These are phyloP conservation scores for Rhododendron kiyosumense DNA, from an alignment of 148 eudicot genomes.

Conservation along the genomic window DNA sequence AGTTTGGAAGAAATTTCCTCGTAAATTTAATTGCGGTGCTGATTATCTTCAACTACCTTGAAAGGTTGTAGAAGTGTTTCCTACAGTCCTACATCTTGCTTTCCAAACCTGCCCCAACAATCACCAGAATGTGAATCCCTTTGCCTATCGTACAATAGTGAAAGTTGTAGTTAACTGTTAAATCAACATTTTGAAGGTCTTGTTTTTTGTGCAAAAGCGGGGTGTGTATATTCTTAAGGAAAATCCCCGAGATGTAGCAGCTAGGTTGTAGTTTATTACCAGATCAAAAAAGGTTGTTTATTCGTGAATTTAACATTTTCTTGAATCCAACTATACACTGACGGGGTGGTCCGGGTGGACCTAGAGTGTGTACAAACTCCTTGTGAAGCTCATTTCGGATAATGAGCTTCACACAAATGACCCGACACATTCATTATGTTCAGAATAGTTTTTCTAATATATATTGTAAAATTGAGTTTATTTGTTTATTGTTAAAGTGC, in stretches of 20 bases:
- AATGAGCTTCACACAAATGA: too few species aligned
- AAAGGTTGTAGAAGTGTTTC: not conserved
- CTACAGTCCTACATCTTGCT: not conserved
- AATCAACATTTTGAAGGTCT: not conserved
- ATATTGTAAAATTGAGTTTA: too few species aligned
- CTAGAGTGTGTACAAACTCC: too few species aligned
- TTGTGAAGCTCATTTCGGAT: too few species aligned
- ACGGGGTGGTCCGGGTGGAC: too few species aligned
- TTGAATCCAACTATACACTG: too few species aligned
- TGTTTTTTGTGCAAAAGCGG: not conserved
- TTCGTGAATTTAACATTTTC: not conserved
- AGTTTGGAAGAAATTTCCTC: not conserved
- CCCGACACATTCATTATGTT: too few species aligned
- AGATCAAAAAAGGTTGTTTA: not conserved
- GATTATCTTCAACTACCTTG: not conserved
- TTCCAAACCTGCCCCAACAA: not conserved
- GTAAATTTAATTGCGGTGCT: not conserved
- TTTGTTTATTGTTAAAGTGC: too few species aligned
- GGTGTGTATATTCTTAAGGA: not conserved
- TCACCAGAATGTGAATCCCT: not conserved
- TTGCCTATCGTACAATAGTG: not conserved
- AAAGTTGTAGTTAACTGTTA: not conserved
- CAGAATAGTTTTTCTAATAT: too few species aligned
- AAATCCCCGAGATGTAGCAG: not conserved
- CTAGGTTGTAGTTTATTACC: too few species aligned